Evolutionary conservation across 73 alveolate genomes (phyloP).

Genomic region (Uronychia binucleata): DNA sequence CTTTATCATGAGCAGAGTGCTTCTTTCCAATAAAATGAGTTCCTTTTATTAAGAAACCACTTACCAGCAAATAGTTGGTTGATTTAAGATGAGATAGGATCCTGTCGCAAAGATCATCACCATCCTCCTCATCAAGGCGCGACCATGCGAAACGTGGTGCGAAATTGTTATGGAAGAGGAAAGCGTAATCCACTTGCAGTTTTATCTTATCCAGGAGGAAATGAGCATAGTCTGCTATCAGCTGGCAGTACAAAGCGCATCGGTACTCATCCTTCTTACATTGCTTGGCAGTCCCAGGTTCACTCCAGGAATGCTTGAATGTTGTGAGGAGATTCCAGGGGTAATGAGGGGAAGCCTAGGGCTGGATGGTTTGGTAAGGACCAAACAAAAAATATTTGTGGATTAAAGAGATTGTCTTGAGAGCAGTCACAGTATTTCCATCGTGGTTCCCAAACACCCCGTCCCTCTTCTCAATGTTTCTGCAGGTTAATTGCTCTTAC

Average conservation of each 20-base stretch:
- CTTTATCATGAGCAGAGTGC: neutral
- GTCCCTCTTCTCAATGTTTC: neutral
- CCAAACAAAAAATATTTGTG: neutral
- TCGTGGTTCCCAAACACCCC: neutral
- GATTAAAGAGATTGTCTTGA: neutral
- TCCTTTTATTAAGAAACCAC: neutral
- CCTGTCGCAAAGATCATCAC: neutral
- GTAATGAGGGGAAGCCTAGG: neutral
- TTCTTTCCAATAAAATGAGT: neutral
- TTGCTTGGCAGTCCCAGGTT: neutral
- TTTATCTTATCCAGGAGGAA: neutral
- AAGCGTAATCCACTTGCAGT: neutral
- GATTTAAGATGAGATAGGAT: neutral
- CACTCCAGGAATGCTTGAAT: neutral
- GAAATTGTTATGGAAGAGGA: neutral
- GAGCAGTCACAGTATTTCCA: neutral
- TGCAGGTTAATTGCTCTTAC: neutral
- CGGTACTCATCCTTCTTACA: neutral
- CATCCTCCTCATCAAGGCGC: neutral
- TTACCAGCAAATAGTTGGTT: neutral
- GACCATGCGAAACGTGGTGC: neutral
- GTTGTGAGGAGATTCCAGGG: conserved; percentile 2
- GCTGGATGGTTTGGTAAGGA: neutral
- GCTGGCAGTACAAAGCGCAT: neutral
- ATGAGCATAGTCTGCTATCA: neutral